Base-by-base conservation (phyloP, 1,284 basidiomycete species). In the Singerocomus inundabilis region DNA sequence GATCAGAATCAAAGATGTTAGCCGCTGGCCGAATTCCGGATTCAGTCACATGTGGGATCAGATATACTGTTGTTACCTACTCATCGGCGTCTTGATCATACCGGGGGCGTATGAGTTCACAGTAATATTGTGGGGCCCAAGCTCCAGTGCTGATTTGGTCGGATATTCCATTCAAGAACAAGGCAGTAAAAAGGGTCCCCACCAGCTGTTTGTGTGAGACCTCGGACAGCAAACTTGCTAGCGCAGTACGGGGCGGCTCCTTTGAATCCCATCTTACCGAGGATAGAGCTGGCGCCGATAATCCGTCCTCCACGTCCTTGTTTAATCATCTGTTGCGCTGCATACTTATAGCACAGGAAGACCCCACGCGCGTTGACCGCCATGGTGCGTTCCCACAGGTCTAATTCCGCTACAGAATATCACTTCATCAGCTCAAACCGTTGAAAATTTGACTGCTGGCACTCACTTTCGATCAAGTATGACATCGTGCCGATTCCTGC, bases 281-380 rank as follows among this genome's bases (percentile, higher is more conserved):
- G 18, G 0, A 48, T 1, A 2, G 67, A 70, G 11, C 59, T 64
- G 6, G 64, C 60, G 6, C 68, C 70, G 29, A 74, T 67, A 15
- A 74, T 66, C 7, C 69, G 48, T 6, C 72, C 72, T 3, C 71
- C 70, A 12, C 55, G 54, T 32, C 69, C 69, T 57, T 71, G 69
- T 41, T 56, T 52, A 46, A 70, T 63, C 66, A 69, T 64, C 30
- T 66, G 60, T n/a, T 44, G 45, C 16, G 68, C 69, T 10, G 66
- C 68, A 18, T 63, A 57, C 45, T 66, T 66, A 42, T 67, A 70
- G 58, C 65, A 70, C n/a, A 64, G 51, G 24, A 67, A 56, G 7
- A 60, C 36, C 7, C 66, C 66, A n/a, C 55, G 55, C 21, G 56
- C 55, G 36, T 71, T 71, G 39, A 67, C 46, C 10, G 46, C 37